These are phyloP conservation scores for Fusarium drepaniforme DNA, from an alignment of 2,329 filamentous ascomycete genomes.

Conservation along the genomic window DNA sequence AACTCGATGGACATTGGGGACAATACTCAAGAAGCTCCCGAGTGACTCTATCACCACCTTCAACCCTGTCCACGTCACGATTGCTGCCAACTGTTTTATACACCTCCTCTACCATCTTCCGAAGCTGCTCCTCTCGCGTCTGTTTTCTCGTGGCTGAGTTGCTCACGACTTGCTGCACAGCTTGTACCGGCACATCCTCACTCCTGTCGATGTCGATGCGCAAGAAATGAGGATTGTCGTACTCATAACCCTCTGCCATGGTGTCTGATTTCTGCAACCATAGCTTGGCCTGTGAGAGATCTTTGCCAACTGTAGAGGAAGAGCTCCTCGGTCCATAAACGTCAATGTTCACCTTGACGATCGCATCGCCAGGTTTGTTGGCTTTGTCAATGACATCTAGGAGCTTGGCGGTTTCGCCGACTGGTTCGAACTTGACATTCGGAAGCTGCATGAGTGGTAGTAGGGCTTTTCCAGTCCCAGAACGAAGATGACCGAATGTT, in stretches of 20 bases:
- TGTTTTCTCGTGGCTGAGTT: background rate
- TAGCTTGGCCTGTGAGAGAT: constrained; percentile 45
- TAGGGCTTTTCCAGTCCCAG: background rate
- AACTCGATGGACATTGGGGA: accelerated
- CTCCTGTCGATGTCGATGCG: constrained; percentile 1
- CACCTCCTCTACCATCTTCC: constrained; percentile 1
- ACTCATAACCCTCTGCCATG: too few relatives aligned
- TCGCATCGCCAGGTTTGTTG: constrained; percentile 44
- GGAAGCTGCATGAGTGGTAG: background rate
- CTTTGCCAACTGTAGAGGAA: constrained; percentile 40
- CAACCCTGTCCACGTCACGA: background rate
- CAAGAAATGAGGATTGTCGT: constrained; percentile 25
- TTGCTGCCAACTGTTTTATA: background rate
- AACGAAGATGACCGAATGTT: background rate
- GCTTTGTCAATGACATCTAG: constrained; percentile 41
- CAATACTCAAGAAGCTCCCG: constrained; percentile 42
- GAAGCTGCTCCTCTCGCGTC: background rate
- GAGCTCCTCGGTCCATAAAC: constrained; percentile 49
- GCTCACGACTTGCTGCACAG: background rate
- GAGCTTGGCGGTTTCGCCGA: constrained; percentile 17
- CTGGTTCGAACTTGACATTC: constrained; percentile 20
- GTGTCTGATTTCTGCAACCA: constrained; percentile 51
- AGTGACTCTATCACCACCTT: background rate
- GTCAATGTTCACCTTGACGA: constrained; percentile 49
- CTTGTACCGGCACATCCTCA: background rate